phyloP scores from a whole-genome alignment of 2,329 filamentous ascomycete genomes.

The Lecanoromycetidae sp. region DNA sequence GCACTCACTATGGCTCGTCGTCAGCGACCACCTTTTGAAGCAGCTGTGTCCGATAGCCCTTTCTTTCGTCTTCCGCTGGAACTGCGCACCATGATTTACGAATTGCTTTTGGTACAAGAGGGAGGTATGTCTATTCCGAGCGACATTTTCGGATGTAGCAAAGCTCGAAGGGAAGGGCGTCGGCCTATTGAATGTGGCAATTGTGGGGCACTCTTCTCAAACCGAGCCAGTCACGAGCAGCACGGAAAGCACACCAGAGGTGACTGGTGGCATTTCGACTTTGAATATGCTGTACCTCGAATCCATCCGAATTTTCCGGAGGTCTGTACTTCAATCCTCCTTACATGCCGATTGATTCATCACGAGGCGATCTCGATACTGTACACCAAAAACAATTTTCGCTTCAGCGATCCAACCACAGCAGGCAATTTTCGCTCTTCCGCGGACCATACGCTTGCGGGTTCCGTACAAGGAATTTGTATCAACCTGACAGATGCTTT shows the following conservation, averaged over 20 bases:
- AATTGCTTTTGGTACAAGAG: constrained; percentile 2
- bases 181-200: not conserved
- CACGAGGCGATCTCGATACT: constrained; percentile 3
- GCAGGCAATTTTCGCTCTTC: not conserved
- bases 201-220: not conserved
- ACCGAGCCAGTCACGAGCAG: not conserved
- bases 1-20: too few species aligned
- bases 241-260: not conserved
- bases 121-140: not conserved
- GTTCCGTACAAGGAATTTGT: not conserved
- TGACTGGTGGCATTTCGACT: not conserved
- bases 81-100: constrained; percentile 6
- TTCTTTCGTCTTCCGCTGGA: not conserved
- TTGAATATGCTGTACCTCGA: too few species aligned
- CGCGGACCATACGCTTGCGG: not conserved
- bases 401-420: not conserved
- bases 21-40: constrained; percentile 2
- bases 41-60: not conserved
- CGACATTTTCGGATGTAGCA: not conserved
- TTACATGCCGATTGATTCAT: constrained; percentile 2
- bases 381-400: not conserved
- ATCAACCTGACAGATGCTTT: not conserved
- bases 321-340: not conserved
- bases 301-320: not conserved
- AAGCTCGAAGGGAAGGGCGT: not conserved